phyloP scores from a whole-genome alignment of 768 basidiomycete genomes.

The Auriscalpium vulgare region DNA sequence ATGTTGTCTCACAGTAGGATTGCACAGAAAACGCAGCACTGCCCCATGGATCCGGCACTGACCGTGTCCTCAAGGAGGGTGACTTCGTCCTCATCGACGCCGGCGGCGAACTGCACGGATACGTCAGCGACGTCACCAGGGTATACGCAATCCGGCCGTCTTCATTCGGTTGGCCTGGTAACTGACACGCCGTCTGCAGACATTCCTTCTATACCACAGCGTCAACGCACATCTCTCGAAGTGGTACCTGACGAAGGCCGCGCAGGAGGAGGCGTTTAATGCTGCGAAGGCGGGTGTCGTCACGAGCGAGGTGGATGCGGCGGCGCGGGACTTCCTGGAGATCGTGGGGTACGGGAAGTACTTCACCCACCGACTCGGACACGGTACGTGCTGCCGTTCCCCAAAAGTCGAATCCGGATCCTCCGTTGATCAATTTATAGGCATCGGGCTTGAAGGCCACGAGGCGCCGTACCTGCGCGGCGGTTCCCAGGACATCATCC shows the following conservation, averaged over 20 bases:
- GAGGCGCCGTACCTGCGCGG: conserved; percentile 76
- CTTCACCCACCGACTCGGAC: conserved; percentile 79
- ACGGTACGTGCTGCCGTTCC: conserved; percentile 38
- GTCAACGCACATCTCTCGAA: conserved; percentile 41
- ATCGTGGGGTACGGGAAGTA: conserved; percentile 39
- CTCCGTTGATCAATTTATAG: conserved; percentile 26
- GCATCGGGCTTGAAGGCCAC: conserved; percentile 80
- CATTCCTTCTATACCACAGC: conserved; percentile 57
- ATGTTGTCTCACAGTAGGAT: background rate
- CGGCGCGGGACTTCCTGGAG: conserved; percentile 47
- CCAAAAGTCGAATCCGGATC: background rate
- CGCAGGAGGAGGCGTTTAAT: conserved; percentile 49
- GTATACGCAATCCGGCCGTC: conserved; percentile 33
- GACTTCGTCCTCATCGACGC: conserved; percentile 76
- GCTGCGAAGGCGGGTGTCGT: conserved; percentile 39
- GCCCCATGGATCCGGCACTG: conserved; percentile 75
- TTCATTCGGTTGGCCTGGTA: conserved; percentile 1
- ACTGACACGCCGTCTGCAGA: conserved; percentile 28
- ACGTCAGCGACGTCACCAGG: conserved; percentile 71
- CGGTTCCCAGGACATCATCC: conserved; percentile 50
- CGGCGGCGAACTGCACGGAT: conserved; percentile 64
- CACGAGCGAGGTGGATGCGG: conserved; percentile 51
- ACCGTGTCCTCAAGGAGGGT: conserved; percentile 42
- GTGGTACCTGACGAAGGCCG: conserved; percentile 59
- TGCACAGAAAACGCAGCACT: conserved; percentile 72